Evolutionary conservation across 371 early-diverging fungal genomes (phyloP).

Genomic region (Capillidium heterosporum): DNA sequence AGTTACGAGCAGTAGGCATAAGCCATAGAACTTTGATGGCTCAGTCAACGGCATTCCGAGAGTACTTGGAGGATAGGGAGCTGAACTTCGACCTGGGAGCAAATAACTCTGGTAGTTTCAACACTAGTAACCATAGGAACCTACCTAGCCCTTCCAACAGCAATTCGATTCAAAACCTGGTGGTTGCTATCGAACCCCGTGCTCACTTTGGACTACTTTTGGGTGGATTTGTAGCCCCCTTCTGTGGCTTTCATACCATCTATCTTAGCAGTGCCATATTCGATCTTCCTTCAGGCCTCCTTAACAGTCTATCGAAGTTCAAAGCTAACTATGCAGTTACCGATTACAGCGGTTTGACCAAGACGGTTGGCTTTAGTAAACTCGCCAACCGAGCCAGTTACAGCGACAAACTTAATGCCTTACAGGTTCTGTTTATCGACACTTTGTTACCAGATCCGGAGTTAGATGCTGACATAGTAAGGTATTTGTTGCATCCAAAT

Average conservation of each 20-base stretch:
- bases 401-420: constrained; percentile 31
- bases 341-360: constrained; percentile 43
- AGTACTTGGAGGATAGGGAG: constrained; percentile 11
- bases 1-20: constrained; percentile 65
- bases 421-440: constrained; percentile 54
- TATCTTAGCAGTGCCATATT: constrained; percentile 39
- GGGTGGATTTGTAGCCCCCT: constrained; percentile 45
- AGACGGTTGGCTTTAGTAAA: constrained; percentile 24
- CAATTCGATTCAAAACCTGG: constrained; percentile 11
- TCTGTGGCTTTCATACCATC: constrained; percentile 44
- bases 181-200: constrained; percentile 58
- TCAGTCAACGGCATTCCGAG: constrained; percentile 32
- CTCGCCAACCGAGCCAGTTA: constrained; percentile 15
- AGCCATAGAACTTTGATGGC: constrained; percentile 58
- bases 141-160: constrained; percentile 8
- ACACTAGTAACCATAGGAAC: constrained; percentile 3
- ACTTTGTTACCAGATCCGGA: constrained; percentile 36
- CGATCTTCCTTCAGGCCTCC: constrained; percentile 30
- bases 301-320: constrained; percentile 6
- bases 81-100: background rate
- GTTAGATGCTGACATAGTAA: constrained; percentile 36
- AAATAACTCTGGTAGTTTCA: background rate
- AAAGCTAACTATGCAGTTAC: constrained; percentile 44
- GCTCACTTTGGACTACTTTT: constrained; percentile 62
- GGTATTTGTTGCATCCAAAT: constrained; percentile 34